These are phyloP conservation scores for Cladorrhinum samala DNA, from an alignment of 495 filamentous ascomycete genomes.

Conservation along the genomic window DNA sequence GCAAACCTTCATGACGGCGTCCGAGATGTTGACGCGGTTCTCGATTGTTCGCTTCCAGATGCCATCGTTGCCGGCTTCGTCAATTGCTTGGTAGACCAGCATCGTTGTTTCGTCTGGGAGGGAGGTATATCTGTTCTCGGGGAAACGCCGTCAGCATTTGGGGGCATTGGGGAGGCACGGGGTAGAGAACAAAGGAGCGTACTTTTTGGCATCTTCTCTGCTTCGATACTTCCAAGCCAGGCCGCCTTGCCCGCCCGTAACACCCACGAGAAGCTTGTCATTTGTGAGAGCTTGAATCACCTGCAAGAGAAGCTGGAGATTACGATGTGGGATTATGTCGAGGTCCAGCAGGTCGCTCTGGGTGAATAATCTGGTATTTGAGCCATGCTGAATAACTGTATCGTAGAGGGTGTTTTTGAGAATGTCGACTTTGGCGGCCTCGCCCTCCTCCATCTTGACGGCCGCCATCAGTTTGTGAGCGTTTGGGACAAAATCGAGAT, in stretches of 20 bases:
- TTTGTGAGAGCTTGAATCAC: conserved; percentile 58
- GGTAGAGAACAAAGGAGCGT: conserved; percentile 17
- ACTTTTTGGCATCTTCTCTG: conserved; percentile 67
- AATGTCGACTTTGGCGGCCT: conserved; percentile 23
- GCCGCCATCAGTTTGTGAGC: conserved; percentile 14
- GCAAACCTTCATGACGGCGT: conserved; percentile 63
- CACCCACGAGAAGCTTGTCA: conserved; percentile 61
- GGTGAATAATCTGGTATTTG: conserved; percentile 51
- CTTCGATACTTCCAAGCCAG: conserved; percentile 63
- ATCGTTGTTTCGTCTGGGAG: conserved; percentile 62
- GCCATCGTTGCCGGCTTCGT: conserved; percentile 70
- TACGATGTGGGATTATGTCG: conserved; percentile 53
- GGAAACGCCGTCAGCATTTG: not conserved
- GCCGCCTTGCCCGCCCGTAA: conserved; percentile 46
- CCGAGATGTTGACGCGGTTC: conserved; percentile 67
- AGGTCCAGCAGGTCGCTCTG: conserved; percentile 62
- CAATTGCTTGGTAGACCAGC: conserved; percentile 78
- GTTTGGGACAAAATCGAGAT: not conserved
- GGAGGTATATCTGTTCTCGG: conserved; percentile 50
- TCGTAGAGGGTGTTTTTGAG: conserved; percentile 32
- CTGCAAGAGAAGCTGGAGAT: conserved; percentile 50
- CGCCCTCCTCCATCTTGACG: conserved; percentile 9
- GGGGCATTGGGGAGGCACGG: not conserved
- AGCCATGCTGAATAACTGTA: conserved; percentile 26
- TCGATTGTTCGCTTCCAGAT: conserved; percentile 84